Evolutionary conservation across 805 yeast genomes (phyloP).

Genomic region (Hanseniaspora lachancei): DNA sequence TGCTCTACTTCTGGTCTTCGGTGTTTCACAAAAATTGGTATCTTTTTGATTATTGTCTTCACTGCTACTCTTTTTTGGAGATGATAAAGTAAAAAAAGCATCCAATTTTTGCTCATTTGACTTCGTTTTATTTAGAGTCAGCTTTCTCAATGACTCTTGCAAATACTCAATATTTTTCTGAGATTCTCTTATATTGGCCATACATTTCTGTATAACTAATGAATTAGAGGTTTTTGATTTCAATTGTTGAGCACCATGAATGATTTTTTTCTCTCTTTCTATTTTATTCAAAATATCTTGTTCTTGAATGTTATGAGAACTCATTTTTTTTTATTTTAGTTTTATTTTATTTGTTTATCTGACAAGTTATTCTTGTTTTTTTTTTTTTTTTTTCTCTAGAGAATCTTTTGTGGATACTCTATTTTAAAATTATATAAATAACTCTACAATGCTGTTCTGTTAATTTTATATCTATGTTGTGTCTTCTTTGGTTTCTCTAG

Average conservation of each 20-base stretch:
- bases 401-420: too few relatives aligned
- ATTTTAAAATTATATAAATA: background rate
- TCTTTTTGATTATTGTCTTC: background rate
- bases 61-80: conserved; percentile 5
- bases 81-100: conserved; percentile 8
- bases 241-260: conserved; percentile 73
- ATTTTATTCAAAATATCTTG: conserved; percentile 72
- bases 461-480: too few relatives aligned
- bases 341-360: background rate
- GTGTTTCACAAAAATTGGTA: conserved; percentile 18
- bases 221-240: conserved; percentile 67
- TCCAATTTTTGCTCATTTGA: conserved; percentile 3
- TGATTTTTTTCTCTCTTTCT: conserved; percentile 75
- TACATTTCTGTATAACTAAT: conserved; percentile 79
- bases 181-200: conserved; percentile 80
- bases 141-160: conserved; percentile 57
- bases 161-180: conserved; percentile 82
- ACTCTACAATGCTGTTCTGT: too few relatives aligned
- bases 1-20: conserved; percentile 30
- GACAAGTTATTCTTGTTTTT: too few relatives aligned
- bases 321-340: background rate
- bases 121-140: conserved; percentile 23
- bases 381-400: too few relatives aligned
- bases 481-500: too few relatives aligned
- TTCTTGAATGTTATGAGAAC: conserved; percentile 15